Evolutionary conservation across 208 protist genomes (phyloP).

Genomic region (Leishmania aethiopica): DNA sequence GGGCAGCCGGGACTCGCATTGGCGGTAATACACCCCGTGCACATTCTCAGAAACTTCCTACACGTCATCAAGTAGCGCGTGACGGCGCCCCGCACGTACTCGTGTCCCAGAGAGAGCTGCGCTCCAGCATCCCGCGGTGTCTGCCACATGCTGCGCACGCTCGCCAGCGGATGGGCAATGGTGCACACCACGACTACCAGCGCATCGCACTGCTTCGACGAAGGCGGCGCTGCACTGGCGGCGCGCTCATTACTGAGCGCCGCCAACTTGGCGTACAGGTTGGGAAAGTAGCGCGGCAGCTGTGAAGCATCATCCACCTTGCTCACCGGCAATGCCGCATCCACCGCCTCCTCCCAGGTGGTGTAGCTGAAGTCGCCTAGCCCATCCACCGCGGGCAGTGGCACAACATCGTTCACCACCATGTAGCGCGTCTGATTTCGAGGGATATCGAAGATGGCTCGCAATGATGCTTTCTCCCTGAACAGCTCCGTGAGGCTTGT

Average conservation of each 20-base stretch:
- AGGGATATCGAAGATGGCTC: background rate
- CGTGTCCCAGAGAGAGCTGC: background rate
- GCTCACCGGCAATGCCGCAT: conserved; percentile 14
- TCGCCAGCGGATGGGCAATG: conserved; percentile 9
- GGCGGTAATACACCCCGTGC: background rate
- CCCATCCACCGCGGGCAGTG: background rate
- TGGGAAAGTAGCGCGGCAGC: conserved; percentile 23
- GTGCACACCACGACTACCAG: conserved; percentile 11
- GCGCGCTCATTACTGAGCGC: background rate
- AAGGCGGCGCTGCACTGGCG: background rate
- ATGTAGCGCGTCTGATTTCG: conserved; percentile 3
- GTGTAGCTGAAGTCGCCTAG: background rate
- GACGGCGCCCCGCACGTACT: conserved; percentile 5
- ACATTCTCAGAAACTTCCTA: conserved; percentile 3
- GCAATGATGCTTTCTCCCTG: background rate
- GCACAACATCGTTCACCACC: conserved; percentile 14
- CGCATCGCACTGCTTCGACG: conserved; percentile 10
- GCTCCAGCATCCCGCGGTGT: background rate
- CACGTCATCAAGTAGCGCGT: conserved; percentile 26
- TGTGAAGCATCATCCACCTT: conserved; percentile 15
- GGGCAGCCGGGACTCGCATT: background rate
- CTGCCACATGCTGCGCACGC: conserved; percentile 14
- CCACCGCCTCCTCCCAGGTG: conserved; percentile 11
- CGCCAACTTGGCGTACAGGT: conserved; percentile 3
- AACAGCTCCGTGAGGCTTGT: background rate